Conservation (phyloP, 441 rosid species). For the Populus hybrid region DNA sequence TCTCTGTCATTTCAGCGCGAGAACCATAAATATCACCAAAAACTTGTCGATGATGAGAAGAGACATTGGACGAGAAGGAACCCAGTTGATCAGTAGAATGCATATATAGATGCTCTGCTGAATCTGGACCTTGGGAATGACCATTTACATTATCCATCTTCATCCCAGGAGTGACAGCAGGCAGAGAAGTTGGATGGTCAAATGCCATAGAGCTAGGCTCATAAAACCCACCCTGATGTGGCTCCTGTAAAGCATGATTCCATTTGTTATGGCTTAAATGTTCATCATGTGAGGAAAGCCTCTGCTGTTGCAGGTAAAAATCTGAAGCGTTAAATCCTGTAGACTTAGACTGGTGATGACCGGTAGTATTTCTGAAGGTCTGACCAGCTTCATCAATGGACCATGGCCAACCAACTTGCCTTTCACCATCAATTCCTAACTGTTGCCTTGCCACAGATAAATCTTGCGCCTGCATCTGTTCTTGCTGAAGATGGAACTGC, state of each 20-base stretch:
- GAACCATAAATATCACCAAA: background rate
- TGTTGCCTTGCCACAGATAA: slow-evolving; percentile 36
- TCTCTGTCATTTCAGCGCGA: slow-evolving; percentile 16
- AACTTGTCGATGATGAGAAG: background rate
- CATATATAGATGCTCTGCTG: slow-evolving; percentile 7
- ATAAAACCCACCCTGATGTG: slow-evolving; percentile 27
- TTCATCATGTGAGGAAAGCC: slow-evolving; percentile 28
- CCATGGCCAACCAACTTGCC: slow-evolving; percentile 28
- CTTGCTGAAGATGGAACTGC: slow-evolving; percentile 33
- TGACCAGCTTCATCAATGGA: slow-evolving; percentile 35
- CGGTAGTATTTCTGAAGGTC: slow-evolving; percentile 30
- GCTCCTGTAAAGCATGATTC: slow-evolving; percentile 38
- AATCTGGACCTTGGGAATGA: background rate
- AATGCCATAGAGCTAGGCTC: slow-evolving; percentile 22
- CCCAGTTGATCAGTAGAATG: slow-evolving; percentile 13
- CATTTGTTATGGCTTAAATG: slow-evolving; percentile 27
- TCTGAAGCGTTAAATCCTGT: slow-evolving; percentile 34
- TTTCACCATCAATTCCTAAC: slow-evolving; percentile 33
- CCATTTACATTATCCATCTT: slow-evolving; percentile 34
- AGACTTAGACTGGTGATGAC: slow-evolving; percentile 29
- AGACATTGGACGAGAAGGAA: background rate
- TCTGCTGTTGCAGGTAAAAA: slow-evolving; percentile 33
- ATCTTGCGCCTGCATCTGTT: slow-evolving; percentile 40
- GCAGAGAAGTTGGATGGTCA: slow-evolving; percentile 20
- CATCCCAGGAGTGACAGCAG: slow-evolving; percentile 31